A percentile compares a stretch with the other conserved stretches of the same genome.
phyloP scores from a whole-genome alignment of 2,329 filamentous ascomycete genomes.

The Pestalotiopsis sp. region DNA sequence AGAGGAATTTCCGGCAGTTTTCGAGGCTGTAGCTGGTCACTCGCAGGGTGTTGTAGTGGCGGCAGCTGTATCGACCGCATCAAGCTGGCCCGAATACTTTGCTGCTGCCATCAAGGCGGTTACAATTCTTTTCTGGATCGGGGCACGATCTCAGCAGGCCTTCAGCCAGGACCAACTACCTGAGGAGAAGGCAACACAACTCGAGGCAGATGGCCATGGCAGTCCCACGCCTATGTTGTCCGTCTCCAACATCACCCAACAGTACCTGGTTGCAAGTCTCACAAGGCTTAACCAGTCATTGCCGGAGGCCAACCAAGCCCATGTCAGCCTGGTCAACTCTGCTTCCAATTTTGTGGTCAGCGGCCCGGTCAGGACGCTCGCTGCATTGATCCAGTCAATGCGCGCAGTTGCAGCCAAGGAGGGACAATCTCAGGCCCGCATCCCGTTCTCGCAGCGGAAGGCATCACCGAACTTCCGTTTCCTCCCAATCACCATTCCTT shows the following conservation, averaged over 20 bases:
- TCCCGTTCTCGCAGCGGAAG: slow-evolving; percentile 33
- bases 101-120: slow-evolving; percentile 26
- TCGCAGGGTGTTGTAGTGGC: slow-evolving; percentile 39
- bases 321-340: slow-evolving; percentile 26
- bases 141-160: slow-evolving; percentile 28
- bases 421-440: slow-evolving; percentile 25
- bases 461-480: slow-evolving; percentile 28
- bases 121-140: slow-evolving; percentile 36
- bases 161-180: slow-evolving; percentile 19
- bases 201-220: slow-evolving; percentile 23
- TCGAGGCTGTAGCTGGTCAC: slow-evolving; percentile 32
- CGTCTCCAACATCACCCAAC: slow-evolving; percentile 5
- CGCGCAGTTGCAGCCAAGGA: slow-evolving; percentile 22
- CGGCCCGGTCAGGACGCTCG: slow-evolving; percentile 24
- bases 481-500: slow-evolving; percentile 41
- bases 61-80: slow-evolving; percentile 31
- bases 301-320: background rate
- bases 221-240: slow-evolving; percentile 27
- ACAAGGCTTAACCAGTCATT: slow-evolving; percentile 16
- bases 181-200: slow-evolving; percentile 5
- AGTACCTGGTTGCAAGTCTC: slow-evolving; percentile 1
- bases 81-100: slow-evolving; percentile 35
- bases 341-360: slow-evolving; percentile 24
- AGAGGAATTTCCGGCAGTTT: slow-evolving; percentile 3
- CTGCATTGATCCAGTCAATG: slow-evolving; percentile 20